Conservation (phyloP, 345 rosid species). For the Turnera subulata region DNA sequence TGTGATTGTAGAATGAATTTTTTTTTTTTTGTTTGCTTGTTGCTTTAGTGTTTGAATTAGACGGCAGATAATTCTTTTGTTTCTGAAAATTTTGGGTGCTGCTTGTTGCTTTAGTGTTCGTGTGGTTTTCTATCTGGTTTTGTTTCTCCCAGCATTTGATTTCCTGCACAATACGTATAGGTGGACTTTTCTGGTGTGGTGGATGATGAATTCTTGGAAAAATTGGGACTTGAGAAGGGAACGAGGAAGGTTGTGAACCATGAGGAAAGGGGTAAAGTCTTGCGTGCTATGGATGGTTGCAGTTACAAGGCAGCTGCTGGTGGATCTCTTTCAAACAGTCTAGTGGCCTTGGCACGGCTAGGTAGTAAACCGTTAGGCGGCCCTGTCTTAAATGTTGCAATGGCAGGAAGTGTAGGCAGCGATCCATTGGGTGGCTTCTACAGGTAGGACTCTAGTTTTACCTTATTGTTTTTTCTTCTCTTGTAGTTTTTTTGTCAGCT, state of each 20-base stretch:
- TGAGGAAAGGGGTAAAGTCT: conserved; percentile 86
- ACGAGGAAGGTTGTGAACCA: conserved; percentile 87
- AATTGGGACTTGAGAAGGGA: conserved; percentile 74
- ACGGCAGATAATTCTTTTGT: not conserved
- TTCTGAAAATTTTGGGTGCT: not conserved
- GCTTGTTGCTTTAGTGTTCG: not conserved
- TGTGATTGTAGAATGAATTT: too few species aligned
- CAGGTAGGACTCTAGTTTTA: conserved; percentile 42
- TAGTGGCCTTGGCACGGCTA: conserved; percentile 87
- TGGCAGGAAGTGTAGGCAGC: conserved; percentile 86
- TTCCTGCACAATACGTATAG: conserved; percentile 32
- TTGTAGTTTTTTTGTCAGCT: too few species aligned
- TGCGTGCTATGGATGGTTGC: conserved; percentile 98
- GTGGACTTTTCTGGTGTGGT: conserved; percentile 94
- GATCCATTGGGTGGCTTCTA: conserved; percentile 93
- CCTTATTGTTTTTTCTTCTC: conserved; percentile 8
- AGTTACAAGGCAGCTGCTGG: conserved; percentile 98
- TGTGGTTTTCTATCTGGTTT: not conserved
- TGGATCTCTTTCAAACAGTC: conserved; percentile 89
- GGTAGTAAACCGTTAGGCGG: conserved; percentile 53
- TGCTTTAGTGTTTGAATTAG: not conserved
- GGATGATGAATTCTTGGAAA: conserved; percentile 69
- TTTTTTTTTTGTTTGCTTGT: too few species aligned
- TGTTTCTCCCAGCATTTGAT: not conserved
- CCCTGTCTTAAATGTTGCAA: conserved; percentile 68